phyloP scores from a whole-genome alignment of 306 rosid species.

The Trifolium fragiferum region DNA sequence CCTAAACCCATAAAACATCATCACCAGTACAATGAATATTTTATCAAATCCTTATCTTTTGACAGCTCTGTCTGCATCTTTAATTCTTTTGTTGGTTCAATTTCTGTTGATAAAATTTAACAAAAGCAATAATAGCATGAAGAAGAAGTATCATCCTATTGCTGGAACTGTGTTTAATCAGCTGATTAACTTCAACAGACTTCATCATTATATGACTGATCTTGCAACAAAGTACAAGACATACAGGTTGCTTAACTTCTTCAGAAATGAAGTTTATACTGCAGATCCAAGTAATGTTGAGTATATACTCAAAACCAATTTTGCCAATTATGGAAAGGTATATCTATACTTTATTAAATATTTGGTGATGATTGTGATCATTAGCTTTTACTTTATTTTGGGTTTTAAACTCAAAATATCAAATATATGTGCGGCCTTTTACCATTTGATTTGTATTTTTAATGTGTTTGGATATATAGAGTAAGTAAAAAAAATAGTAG shows the following conservation, averaged over 20 bases:
- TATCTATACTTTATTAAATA: constrained; percentile 6
- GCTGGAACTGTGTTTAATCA: constrained; percentile 76
- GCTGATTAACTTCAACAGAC: constrained; percentile 64
- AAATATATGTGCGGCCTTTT: no score
- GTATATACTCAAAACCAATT: constrained; percentile 82
- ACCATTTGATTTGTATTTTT: no score
- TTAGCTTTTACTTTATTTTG: no score
- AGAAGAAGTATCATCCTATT: constrained; percentile 68
- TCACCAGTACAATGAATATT: no score
- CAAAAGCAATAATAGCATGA: constrained; percentile 16
- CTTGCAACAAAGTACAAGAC: constrained; percentile 73
- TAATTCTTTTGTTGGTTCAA: constrained; percentile 39
- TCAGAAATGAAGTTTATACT: constrained; percentile 72
- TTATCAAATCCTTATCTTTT: no score
- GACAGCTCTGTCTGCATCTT: background rate
- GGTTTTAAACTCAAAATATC: no score
- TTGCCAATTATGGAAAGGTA: constrained; percentile 88
- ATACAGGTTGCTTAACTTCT: constrained; percentile 65
- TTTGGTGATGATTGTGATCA: no score
- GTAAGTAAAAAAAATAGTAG: no score
- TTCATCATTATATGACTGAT: constrained; percentile 83
- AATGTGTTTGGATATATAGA: no score
- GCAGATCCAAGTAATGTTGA: constrained; percentile 66
- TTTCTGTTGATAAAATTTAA: constrained; percentile 37
- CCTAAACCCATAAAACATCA: no score